Conservation (phyloP, 495 filamentous ascomycete species). For the Cairneyella variabilis region DNA sequence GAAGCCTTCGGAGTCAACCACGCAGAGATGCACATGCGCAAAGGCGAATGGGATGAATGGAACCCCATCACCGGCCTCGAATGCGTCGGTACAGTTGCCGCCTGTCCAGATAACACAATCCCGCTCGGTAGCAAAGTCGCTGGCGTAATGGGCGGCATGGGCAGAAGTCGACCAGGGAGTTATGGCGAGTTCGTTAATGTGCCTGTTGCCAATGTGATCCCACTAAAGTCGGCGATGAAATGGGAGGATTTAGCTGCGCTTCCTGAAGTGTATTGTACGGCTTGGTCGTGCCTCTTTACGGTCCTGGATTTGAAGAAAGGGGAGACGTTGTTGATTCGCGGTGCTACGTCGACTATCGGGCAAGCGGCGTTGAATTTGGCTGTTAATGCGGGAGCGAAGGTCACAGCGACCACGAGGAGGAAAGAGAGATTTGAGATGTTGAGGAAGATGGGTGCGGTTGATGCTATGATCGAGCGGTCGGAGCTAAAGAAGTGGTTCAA, state of each 20-base stretch:
- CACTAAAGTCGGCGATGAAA: conserved; percentile 27
- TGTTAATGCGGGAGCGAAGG: conserved; percentile 34
- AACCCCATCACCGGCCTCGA: conserved; percentile 42
- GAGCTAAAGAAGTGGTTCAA: background rate
- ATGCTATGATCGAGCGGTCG: conserved; percentile 27
- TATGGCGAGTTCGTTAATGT: conserved; percentile 40
- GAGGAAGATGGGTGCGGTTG: conserved; percentile 29
- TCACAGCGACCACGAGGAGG: conserved; percentile 38
- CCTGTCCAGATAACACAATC: conserved; percentile 35
- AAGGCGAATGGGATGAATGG: conserved; percentile 47
- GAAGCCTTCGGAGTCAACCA: conserved; percentile 46
- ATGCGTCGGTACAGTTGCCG: conserved; percentile 40
- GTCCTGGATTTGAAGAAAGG: conserved; percentile 32
- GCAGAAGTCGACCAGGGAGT: conserved; percentile 34
- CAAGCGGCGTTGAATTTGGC: conserved; percentile 43
- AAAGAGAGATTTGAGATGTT: conserved; percentile 28
- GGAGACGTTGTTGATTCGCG: conserved; percentile 38
- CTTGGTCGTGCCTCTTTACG: conserved; percentile 40
- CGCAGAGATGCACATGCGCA: conserved; percentile 49
- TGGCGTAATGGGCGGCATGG: conserved; percentile 42
- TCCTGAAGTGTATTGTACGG: conserved; percentile 41
- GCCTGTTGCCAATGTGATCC: conserved; percentile 33
- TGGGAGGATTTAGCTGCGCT: conserved; percentile 42
- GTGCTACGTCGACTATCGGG: conserved; percentile 41
- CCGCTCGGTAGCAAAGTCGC: conserved; percentile 33